phyloP scores from a whole-genome alignment of 192 early-diverging fungal species.

The Kappamyces sp. region DNA sequence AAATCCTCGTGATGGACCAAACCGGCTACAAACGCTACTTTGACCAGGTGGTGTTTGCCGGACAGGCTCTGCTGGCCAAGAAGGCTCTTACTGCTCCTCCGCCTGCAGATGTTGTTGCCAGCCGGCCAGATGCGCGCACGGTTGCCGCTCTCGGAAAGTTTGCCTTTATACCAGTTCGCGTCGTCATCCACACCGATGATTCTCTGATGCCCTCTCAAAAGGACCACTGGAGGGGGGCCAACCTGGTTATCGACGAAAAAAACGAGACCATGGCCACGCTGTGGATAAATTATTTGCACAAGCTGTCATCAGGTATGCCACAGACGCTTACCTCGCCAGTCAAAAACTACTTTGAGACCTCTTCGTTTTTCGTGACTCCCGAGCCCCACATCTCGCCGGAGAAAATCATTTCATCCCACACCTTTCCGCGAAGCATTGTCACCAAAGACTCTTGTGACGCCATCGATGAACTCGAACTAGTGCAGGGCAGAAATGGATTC shows the following conservation, averaged over 20 bases:
- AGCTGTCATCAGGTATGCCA: conserved; percentile 9
- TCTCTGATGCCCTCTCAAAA: conserved; percentile 34
- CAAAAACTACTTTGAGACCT: conserved; percentile 7
- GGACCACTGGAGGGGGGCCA: conserved; percentile 39
- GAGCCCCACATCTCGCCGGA: conserved; percentile 7
- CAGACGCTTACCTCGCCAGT: not conserved
- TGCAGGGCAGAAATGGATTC: conserved; percentile 32
- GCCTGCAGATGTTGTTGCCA: not conserved
- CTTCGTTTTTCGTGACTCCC: conserved; percentile 7
- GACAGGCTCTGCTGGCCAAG: conserved; percentile 44
- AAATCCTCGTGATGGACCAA: conserved; percentile 18
- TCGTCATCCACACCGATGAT: conserved; percentile 48
- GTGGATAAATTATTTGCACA: conserved; percentile 11
- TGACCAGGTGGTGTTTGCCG: conserved; percentile 47
- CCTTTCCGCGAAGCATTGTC: conserved; percentile 31
- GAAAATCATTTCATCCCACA: conserved; percentile 5
- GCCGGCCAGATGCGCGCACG: not conserved
- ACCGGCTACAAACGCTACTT: conserved; percentile 17
- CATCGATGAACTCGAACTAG: conserved; percentile 20
- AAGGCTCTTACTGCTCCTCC: conserved; percentile 23
- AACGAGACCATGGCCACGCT: conserved; percentile 11
- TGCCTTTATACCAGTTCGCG: conserved; percentile 32
- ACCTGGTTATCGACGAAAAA: conserved; percentile 29
- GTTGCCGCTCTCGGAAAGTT: conserved; percentile 29
- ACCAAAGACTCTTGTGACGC: conserved; percentile 23